A percentile compares a stretch with the other conserved stretches of the same genome.
Conservation (phyloP, 1,139 yeast species). For the Petasospora rhodanensis region DNA sequence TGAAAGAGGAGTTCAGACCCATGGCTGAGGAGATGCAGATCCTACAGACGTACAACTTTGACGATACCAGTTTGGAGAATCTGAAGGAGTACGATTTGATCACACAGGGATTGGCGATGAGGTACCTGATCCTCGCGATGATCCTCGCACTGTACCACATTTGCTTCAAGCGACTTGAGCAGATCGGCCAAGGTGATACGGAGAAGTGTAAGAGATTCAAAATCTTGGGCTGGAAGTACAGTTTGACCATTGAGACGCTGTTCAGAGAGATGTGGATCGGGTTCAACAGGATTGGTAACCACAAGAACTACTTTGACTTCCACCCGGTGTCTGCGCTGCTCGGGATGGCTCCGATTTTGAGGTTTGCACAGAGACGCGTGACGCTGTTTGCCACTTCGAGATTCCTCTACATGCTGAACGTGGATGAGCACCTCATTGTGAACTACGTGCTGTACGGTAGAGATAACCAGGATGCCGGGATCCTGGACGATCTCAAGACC, state of each 20-base stretch:
- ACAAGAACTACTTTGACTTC: conserved; percentile 10
- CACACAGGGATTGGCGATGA: conserved; percentile 9
- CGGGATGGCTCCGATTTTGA: conserved; percentile 13
- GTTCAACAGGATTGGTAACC: conserved; percentile 8
- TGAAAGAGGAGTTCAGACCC: conserved; percentile 11
- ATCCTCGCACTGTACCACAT: conserved; percentile 16
- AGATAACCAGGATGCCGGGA: conserved; percentile 2
- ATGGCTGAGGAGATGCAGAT: conserved; percentile 7
- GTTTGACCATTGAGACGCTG: conserved; percentile 10
- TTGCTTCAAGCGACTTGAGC: conserved; percentile 13
- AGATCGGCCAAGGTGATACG: conserved; percentile 8
- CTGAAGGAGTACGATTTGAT: conserved; percentile 6
- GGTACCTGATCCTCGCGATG: conserved; percentile 8
- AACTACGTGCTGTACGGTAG: conserved; percentile 12
- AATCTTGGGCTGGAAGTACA: conserved; percentile 15
- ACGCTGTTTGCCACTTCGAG: conserved; percentile 10
- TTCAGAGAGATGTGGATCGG: conserved; percentile 15
- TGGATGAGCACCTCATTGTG: conserved; percentile 12
- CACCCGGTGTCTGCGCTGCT: conserved; percentile 10
- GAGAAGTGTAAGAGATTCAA: conserved; percentile 3
- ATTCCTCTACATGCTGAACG: conserved; percentile 7
- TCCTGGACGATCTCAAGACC: conserved; percentile 4
- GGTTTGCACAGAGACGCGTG: conserved; percentile 16
- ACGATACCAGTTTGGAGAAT: conserved; percentile 6
- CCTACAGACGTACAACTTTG: conserved; percentile 7